Base-by-base conservation (phyloP, 805 yeast species). In the Barnettozyma siamensis region DNA sequence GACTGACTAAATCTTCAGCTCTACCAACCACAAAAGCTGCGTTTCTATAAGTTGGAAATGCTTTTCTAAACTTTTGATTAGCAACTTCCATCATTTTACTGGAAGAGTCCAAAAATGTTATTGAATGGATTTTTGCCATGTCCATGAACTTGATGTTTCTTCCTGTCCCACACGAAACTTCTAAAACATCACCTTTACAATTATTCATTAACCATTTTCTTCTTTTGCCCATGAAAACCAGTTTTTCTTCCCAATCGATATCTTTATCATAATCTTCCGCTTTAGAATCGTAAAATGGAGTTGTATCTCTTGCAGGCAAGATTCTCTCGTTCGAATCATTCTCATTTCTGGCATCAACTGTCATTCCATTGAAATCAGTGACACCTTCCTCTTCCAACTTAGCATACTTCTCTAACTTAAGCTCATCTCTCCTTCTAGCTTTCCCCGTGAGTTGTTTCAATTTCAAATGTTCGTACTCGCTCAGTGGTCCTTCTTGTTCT, bases 141-240 rank as follows among this genome's bases (percentile, higher is more conserved):
- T 80, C 73, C 51, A 88, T 63, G 58, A 82, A 89, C 36, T 82
- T 80, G 42, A 91, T 74, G 58, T 93, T 93, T 62, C 98, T 74
- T 7, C 99, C 98, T 0, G 99, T 93, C 44, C 99, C 99, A 57
- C 95, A 86, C 0, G 97, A 83, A 10, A 91, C 93, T 62, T 93
- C 99, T 42, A 93, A 66, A 2, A 88, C 96, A 58, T 93, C 96
- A 18, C 99, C 99, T 43, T 69, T 66, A 37, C 82, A 74, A 46
- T 83, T 84, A 29, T 69, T 74, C 88, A 85, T 84, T 35, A 84
- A 60, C 85, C 93, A 82, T 52, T 78, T 79, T 54, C 96, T 72
- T 63, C 84, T 72, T 54, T 69, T 71, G 43, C 81, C 72, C 67
- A 71, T 60, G 31, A 65, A 51, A 34, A 71, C 64, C 50, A 65